Percentiles rank a stretch among this genome's conserved stretches.
These are phyloP conservation scores for Neurospora discreta DNA, from an alignment of 495 filamentous ascomycete species.

Conservation along the genomic window DNA sequence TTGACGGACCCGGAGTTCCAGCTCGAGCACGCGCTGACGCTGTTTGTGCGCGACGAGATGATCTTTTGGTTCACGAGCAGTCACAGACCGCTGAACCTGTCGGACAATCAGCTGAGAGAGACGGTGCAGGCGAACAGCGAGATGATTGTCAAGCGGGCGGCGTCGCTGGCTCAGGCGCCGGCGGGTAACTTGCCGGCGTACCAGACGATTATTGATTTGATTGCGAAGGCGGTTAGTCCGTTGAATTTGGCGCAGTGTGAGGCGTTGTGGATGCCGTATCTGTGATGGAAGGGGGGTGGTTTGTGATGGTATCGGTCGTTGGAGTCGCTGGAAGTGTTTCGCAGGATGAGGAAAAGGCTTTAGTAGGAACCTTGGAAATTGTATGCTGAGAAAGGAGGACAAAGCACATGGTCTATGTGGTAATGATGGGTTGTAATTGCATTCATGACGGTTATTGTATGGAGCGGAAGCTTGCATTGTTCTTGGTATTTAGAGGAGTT, in stretches of 20 bases:
- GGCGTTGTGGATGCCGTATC: slow-evolving; percentile 94
- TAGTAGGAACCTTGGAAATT: background rate
- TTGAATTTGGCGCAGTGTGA: slow-evolving; percentile 73
- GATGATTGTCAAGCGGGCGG: slow-evolving; percentile 76
- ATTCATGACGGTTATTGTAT: background rate
- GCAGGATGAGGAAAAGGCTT: background rate
- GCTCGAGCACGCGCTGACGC: slow-evolving; percentile 79
- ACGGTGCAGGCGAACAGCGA: slow-evolving; percentile 82
- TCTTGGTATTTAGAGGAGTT: background rate
- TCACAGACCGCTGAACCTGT: slow-evolving; percentile 48
- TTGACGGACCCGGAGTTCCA: slow-evolving; percentile 87
- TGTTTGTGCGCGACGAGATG: slow-evolving; percentile 97
- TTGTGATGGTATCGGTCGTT: background rate
- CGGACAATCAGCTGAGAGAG: slow-evolving; percentile 66
- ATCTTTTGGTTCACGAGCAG: slow-evolving; percentile 89
- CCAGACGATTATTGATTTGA: slow-evolving; percentile 89
- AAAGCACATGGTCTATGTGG: background rate
- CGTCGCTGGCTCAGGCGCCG: slow-evolving; percentile 61
- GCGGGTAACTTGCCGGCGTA: slow-evolving; percentile 70
- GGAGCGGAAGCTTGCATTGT: background rate
- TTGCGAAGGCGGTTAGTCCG: slow-evolving; percentile 77
- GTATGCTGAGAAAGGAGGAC: background rate
- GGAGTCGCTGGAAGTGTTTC: background rate
- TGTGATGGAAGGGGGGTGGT: slow-evolving; percentile 36
- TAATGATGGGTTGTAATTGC: background rate